Evolutionary conservation across 73 alveolate species (phyloP), one percentile per base, ranked within the genome.

Genomic region (Tetrahymena borealis): DNA sequence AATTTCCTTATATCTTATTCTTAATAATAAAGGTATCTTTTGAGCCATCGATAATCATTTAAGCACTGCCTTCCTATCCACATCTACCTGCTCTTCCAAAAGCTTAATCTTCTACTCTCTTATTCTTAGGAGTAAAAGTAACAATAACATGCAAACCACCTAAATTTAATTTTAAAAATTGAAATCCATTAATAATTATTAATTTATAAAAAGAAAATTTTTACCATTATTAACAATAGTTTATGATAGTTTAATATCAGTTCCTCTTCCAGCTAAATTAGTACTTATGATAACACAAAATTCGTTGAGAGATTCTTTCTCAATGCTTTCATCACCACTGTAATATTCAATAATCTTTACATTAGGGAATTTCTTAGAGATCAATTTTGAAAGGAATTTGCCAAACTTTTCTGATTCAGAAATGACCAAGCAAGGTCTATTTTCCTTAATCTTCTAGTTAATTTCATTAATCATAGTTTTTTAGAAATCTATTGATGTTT

Each of bases 71-170:
- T 7, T 24, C 40, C 9, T 79, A 15, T 39, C 94, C 94, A 12
- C 35, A 31, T 36, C 94, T 37, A 0, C 92, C 94, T 6, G 94
- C 42, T 11, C 94, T 78, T 8, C 94, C 94, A 7, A 91, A 91
- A 31, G 92, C 94, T 36, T 91, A 79, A 3, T 38, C 90, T 40
- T 78, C 90, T 32, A 91, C 92, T 18, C 94, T 78, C 36, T 20
- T 32, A 35, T 60, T 78, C 15, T n/a, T 18, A 0, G 94, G 94
- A 32, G 40, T 24, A 36, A 33, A 91, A 0, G 94, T 91, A 32
- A 40, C 79, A 1, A 41, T 31, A 0, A 91, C 94, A 41, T 91
- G 94, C 43, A 41, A 32, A 33, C 94, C 94, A 16, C 94, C 94
- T 24, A 60, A 60, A 60, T 15, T 12, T 7, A 3, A 41, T 41